Evolutionary conservation across 768 basidiomycete species (phyloP).

Genomic region (Rhodotorula sphaerocarpa): DNA sequence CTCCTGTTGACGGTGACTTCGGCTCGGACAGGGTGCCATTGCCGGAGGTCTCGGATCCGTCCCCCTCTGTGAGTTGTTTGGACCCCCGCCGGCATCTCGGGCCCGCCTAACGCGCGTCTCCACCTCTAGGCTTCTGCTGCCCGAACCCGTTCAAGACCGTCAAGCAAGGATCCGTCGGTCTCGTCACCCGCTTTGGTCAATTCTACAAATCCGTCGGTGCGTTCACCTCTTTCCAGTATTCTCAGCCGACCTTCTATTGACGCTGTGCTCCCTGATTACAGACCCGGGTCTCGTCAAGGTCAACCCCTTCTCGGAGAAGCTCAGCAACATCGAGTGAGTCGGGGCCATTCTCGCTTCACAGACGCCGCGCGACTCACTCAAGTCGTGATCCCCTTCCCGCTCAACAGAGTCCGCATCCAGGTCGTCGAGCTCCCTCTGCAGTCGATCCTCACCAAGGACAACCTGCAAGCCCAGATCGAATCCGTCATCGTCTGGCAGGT

Average conservation of each 20-base stretch:
- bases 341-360: too few species aligned
- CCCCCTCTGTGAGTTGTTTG: conserved; percentile 46
- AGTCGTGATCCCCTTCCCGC: too few species aligned
- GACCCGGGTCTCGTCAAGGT: conserved; percentile 60
- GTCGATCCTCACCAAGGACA: conserved; percentile 57
- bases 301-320: conserved; percentile 85
- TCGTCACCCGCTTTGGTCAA: conserved; percentile 86
- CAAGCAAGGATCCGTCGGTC: conserved; percentile 78
- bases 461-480: conserved; percentile 31
- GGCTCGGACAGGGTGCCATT: not conserved
- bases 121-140: conserved; percentile 71
- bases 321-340: conserved; percentile 77
- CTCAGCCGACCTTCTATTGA: conserved; percentile 44
- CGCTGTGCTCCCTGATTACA: not conserved
- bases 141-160: conserved; percentile 43
- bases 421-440: conserved; percentile 79
- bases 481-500: conserved; percentile 46
- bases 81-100: too few species aligned
- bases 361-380: too few species aligned
- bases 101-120: conserved; percentile 42
- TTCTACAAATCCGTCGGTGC: conserved; percentile 61
- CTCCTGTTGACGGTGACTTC: too few species aligned
- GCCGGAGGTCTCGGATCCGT: conserved; percentile 27
- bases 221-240: conserved; percentile 56
- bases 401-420: conserved; percentile 97